Conservation (phyloP, 805 yeast genomes). For the fission yeast (Schizosaccharomyces pombe) region ASM294v3 CU329670.1:227001-227500, state of each 20-base stretch:
- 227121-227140: conserved; percentile 34
- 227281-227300: conserved; percentile 58
- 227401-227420: conserved; percentile 25
- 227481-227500: conserved; percentile 46
- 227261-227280: conserved; percentile 42
- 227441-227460: conserved; percentile 9
- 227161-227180: conserved; percentile 22
- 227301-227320: conserved; percentile 52
- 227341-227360: conserved; percentile 56
- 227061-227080: conserved; percentile 56
- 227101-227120: conserved; percentile 40
- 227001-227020: conserved; percentile 53
- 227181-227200: conserved; percentile 52
- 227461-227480: conserved; percentile 41
- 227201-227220: conserved; percentile 42
- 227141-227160: conserved; percentile 35
- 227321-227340: conserved; percentile 57
- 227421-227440: conserved; percentile 21
- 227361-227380: conserved; percentile 51
- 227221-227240: conserved; percentile 32
- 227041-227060: conserved; percentile 57
- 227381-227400: conserved; percentile 36
- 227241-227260: conserved; percentile 42
- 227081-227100: conserved; percentile 47
- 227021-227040: conserved; percentile 60